Conservation (phyloP, 108 stramenopile species). For the Cylindrotheca fusiformis region DNA sequence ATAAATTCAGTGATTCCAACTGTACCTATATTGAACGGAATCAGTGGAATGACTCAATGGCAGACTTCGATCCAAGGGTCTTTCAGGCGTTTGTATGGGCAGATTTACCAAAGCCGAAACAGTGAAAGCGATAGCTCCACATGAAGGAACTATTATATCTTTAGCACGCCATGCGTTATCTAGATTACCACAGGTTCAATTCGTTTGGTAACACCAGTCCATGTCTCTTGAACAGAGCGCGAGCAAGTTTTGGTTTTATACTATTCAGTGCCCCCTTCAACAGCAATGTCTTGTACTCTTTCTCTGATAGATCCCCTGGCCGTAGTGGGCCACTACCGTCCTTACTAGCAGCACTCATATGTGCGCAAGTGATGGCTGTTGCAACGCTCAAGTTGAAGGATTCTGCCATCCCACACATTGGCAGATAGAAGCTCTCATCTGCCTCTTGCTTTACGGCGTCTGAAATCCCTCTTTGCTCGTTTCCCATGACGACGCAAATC, state of each 20-base stretch:
- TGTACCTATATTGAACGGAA: constrained; percentile 74
- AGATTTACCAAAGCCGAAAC: constrained; percentile 28
- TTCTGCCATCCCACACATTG: constrained; percentile 91
- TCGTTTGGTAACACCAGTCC: constrained; percentile 53
- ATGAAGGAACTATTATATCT: no score
- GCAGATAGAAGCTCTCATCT: constrained; percentile 78
- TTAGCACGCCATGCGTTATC: no score
- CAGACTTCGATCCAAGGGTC: constrained; percentile 90
- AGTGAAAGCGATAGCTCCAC: no score
- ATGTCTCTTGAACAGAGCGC: constrained; percentile 58
- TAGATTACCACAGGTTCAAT: constrained; percentile 8
- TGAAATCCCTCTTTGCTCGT: constrained; percentile 85
- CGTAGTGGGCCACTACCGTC: constrained; percentile 57
- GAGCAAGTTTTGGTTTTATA: constrained; percentile 61
- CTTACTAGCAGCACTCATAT: constrained; percentile 60
- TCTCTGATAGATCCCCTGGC: constrained; percentile 72
- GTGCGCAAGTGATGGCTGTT: constrained; percentile 77
- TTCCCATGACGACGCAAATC: constrained; percentile 91
- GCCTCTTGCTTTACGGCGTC: constrained; percentile 54
- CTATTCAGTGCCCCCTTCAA: constrained; percentile 67
- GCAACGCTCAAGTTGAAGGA: constrained; percentile 88
- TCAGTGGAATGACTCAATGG: constrained; percentile 83
- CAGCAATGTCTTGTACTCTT: constrained; percentile 62
- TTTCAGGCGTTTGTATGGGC: constrained; percentile 91
- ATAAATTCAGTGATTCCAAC: constrained; percentile 73